Base-by-base conservation (phyloP, 2,329 filamentous ascomycete genomes). In the Trichophyton mentagrophytes region DNA sequence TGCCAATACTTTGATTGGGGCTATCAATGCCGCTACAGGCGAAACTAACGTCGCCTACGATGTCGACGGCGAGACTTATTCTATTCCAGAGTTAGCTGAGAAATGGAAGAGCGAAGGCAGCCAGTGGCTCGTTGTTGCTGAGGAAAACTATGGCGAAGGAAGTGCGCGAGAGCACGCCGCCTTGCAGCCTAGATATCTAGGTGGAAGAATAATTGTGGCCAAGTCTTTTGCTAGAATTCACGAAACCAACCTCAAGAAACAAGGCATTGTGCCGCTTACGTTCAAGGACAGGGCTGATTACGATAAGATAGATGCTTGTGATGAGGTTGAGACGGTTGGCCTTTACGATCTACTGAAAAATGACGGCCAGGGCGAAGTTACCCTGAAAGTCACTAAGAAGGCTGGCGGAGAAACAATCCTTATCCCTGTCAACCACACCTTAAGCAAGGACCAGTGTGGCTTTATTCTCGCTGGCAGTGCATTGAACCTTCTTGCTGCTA, bases 91-190 rank as follows among this genome's bases (percentile, higher is more conserved):
- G 64, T 84, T 99, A 11, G 93, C 87, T 1, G 84, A 84, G 71
- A 82, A 83, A 66, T 99, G 92, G 92, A 90, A 90, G 72, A 79
- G 82, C 22, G 78, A 85, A 65, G 83, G 82, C 7, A 83, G 84
- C 67, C 83, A 88, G 64, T 99, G 93, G 93, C 82, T 97, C 61
- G 90, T 97, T 11, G 89, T 99, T 30, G 93, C 92, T 17, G 93
- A 99, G 78, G 90, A 95, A 77, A 99, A 99, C 81, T 96, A 96
- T 77, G 90, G 91, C 66, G 90, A 96, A 74, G 90, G 90, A 17
- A 90, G 86, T 58, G 90, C 90, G 1, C 83, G 90, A 65, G 90
- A 96, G 73, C 90, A 96, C 76, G 90, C 90, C 22, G 90, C 90
- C 1, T 79, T 96, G 40, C 90, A 96, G 73, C 91, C 90, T 1